phyloP scores from a whole-genome alignment of 257 asterid genomes.

The Gentiana macrophylla region DNA sequence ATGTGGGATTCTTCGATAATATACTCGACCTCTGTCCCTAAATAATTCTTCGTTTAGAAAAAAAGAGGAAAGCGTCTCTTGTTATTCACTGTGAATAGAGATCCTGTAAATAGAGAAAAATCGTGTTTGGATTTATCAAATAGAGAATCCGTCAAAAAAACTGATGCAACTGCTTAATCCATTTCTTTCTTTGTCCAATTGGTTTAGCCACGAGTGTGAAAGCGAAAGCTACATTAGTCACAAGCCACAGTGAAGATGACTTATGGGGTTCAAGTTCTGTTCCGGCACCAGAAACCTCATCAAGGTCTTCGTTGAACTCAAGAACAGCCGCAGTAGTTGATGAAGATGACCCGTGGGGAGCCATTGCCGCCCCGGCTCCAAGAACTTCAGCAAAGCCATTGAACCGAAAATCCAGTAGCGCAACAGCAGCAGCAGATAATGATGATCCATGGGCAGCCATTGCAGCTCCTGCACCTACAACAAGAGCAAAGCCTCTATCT shows the following conservation, averaged over 20 bases:
- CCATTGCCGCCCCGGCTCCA: constrained; percentile 55
- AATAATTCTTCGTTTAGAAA: too few relatives aligned
- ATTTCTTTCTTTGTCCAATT: background rate
- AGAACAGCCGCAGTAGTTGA: constrained; percentile 25
- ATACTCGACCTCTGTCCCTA: too few relatives aligned
- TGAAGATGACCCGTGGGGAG: constrained; percentile 66
- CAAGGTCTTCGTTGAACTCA: constrained; percentile 28
- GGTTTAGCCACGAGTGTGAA: constrained; percentile 50
- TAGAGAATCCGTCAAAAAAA: too few relatives aligned
- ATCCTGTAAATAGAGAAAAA: too few relatives aligned
- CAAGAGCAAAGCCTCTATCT: constrained; percentile 52
- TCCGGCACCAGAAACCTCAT: constrained; percentile 44
- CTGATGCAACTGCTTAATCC: too few relatives aligned
- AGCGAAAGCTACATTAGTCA: constrained; percentile 35
- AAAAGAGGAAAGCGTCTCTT: too few relatives aligned
- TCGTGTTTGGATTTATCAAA: too few relatives aligned
- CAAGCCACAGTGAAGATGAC: constrained; percentile 46
- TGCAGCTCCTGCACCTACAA: constrained; percentile 76
- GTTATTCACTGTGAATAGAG: too few relatives aligned
- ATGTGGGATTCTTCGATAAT: too few relatives aligned
- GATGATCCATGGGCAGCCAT: constrained; percentile 86
- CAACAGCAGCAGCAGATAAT: constrained; percentile 29
- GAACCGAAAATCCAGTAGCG: constrained; percentile 29
- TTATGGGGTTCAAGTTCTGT: constrained; percentile 57
- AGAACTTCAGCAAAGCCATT: constrained; percentile 33